Evolutionary conservation across 257 asterid species (phyloP).

Genomic region (Parsonsia alboflavescens): DNA sequence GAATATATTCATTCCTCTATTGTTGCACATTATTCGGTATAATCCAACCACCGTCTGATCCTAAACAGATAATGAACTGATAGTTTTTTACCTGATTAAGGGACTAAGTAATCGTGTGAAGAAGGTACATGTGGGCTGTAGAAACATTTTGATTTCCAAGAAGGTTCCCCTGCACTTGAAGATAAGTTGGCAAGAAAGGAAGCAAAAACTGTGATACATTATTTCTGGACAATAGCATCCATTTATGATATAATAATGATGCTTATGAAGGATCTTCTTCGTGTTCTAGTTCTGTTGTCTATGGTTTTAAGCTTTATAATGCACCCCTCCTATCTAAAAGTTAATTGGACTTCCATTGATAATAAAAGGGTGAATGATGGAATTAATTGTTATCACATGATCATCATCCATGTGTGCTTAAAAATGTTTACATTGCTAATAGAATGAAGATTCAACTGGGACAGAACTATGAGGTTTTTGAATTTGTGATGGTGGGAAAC

Average conservation of each 20-base stretch:
- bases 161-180: background rate
- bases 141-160: background rate
- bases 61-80: background rate
- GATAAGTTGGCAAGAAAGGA: background rate
- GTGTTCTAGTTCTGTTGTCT: background rate
- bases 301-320: background rate
- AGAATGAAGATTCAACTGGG: background rate
- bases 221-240: background rate
- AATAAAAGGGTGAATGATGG: background rate
- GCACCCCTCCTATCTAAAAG: background rate
- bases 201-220: background rate
- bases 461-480: background rate
- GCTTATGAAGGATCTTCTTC: background rate
- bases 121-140: background rate
- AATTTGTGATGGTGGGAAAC: background rate
- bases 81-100: background rate
- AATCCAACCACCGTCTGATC: background rate
- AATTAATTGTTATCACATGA: too few species aligned
- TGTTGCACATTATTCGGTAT: background rate
- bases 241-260: background rate
- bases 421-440: background rate
- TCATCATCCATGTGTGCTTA: background rate
- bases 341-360: background rate
- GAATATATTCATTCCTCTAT: constrained; percentile 2
- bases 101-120: background rate